These are phyloP conservation scores for Exserohilum turcica DNA, from an alignment of 2,329 filamentous ascomycete genomes.

Conservation along the genomic window DNA sequence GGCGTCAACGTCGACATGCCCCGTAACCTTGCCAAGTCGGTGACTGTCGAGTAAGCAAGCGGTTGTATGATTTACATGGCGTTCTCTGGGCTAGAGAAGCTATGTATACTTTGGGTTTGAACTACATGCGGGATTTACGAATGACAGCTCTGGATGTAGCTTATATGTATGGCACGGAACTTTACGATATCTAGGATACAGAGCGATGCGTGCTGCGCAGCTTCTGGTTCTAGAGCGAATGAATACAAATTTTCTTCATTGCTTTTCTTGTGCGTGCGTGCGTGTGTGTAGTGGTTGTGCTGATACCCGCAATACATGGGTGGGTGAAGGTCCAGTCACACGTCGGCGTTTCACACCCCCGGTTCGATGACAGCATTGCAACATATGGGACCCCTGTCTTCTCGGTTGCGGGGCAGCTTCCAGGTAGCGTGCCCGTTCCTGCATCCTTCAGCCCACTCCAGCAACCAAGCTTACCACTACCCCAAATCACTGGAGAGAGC, in stretches of 20 bases:
- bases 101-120: slow-evolving; percentile 32
- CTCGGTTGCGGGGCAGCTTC: slow-evolving; percentile 23
- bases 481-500: neutral
- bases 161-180: slow-evolving; percentile 18
- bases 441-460: slow-evolving; percentile 30
- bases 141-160: slow-evolving; percentile 28
- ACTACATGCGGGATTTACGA: slow-evolving; percentile 26
- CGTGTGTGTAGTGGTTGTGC: neutral
- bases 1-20: slow-evolving; percentile 98
- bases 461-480: neutral
- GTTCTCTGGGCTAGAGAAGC: slow-evolving; percentile 20
- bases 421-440: slow-evolving; percentile 23
- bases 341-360: slow-evolving; percentile 9
- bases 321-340: neutral
- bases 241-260: slow-evolving; percentile 19
- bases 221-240: slow-evolving; percentile 20
- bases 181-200: slow-evolving; percentile 25
- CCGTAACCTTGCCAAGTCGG: slow-evolving; percentile 97
- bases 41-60: slow-evolving; percentile 86
- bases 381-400: slow-evolving; percentile 14
- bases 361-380: slow-evolving; percentile 21
- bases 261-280: neutral
- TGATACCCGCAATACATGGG: neutral
- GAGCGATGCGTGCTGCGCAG: slow-evolving; percentile 18
- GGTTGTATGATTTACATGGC: slow-evolving; percentile 18